Percentiles rank a stretch among this genome's conserved stretches.
These are phyloP conservation scores for Odontarrhena argentea DNA, from an alignment of 345 rosid genomes.

Conservation along the genomic window DNA sequence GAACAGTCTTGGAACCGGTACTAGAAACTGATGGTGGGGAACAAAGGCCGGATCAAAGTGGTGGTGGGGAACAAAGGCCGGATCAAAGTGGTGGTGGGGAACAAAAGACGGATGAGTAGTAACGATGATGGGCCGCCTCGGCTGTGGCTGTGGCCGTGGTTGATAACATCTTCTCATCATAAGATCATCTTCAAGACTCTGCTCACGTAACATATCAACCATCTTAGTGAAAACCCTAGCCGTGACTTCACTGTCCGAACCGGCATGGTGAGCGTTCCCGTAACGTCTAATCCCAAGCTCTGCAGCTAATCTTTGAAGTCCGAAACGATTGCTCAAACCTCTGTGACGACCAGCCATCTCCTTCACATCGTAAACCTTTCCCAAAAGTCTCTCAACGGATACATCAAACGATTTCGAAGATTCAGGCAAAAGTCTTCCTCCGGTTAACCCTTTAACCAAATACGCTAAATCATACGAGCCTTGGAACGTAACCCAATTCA, in stretches of 20 bases:
- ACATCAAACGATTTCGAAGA: neutral
- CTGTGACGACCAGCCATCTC: neutral
- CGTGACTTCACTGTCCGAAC: conserved; percentile 33
- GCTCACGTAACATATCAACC: no score
- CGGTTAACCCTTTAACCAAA: neutral
- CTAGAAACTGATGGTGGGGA: no score
- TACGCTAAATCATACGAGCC: conserved; percentile 30
- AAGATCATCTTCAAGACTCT: neutral
- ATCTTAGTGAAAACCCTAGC: neutral
- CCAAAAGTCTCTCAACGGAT: neutral
- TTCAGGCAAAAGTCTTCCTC: neutral
- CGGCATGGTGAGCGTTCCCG: conserved; percentile 34
- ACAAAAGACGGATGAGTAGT: conserved; percentile 2
- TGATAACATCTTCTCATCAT: neutral
- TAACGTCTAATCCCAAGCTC: conserved; percentile 4
- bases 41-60: neutral
- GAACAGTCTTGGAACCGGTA: neutral
- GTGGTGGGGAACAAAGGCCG: no score
- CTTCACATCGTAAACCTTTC: conserved; percentile 1
- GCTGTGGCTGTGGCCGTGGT: neutral
- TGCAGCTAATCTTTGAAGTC: conserved; percentile 20
- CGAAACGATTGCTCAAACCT: neutral
- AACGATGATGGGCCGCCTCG: neutral
- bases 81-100: no score
- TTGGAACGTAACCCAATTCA: conserved; percentile 26